Evolutionary conservation across 148 eudicot species (phyloP).

Genomic region (Chenopodium berlandieri): DNA sequence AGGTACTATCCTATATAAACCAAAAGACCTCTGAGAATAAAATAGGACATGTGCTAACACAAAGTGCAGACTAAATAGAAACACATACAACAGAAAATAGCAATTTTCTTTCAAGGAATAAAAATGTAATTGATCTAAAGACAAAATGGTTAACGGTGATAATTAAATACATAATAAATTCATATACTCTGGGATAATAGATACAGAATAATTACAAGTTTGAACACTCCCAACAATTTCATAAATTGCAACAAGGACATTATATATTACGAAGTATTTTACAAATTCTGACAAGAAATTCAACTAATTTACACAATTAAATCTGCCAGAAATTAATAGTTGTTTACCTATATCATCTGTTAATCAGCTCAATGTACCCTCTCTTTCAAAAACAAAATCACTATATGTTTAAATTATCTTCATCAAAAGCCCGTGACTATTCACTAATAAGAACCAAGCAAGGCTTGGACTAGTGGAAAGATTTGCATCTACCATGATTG

Average conservation of each 20-base stretch:
- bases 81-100: slow-evolving; percentile 1
- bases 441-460: no score
- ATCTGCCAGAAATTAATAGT: not conserved
- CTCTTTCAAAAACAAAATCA: not conserved
- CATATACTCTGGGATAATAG: not conserved
- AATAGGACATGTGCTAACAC: not conserved
- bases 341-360: not conserved
- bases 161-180: not conserved
- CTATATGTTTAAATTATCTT: not conserved
- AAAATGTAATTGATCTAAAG: not conserved
- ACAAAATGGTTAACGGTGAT: not conserved
- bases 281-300: not conserved
- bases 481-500: no score
- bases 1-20: slow-evolving; percentile 14
- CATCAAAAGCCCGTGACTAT: not conserved
- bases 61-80: not conserved
- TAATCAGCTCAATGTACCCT: not conserved
- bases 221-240: no score
- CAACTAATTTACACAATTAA: not conserved
- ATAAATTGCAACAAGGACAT: not conserved
- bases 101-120: not conserved
- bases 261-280: not conserved
- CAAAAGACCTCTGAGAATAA: slow-evolving; percentile 9
- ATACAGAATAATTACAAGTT: not conserved
- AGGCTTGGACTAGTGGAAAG: no score